Evolutionary conservation across 2,329 filamentous ascomycete species (phyloP).

Genomic region (Torrubiella hemipterigena): DNA sequence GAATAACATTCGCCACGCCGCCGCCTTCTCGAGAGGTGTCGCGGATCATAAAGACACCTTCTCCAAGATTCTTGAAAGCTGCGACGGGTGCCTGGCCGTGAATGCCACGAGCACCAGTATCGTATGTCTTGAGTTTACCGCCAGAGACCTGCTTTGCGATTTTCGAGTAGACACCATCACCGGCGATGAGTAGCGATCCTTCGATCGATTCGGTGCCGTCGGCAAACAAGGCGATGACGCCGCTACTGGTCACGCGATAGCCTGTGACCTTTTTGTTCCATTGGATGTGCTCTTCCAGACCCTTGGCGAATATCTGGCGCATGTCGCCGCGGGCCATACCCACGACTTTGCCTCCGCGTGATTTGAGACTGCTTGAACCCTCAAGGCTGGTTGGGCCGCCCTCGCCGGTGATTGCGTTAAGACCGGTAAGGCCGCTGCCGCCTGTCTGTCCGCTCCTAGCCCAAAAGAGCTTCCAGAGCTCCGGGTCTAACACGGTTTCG

Average conservation of each 20-base stretch:
- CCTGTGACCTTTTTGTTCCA: conserved; percentile 45
- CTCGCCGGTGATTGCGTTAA: conserved; percentile 41
- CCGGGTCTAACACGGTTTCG: conserved; percentile 39
- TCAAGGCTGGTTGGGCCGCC: neutral
- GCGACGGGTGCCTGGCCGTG: conserved; percentile 52
- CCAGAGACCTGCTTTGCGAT: conserved; percentile 47
- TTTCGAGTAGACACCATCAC: conserved; percentile 50
- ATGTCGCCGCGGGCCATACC: conserved; percentile 53
- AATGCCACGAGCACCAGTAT: conserved; percentile 51
- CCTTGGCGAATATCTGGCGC: conserved; percentile 44
- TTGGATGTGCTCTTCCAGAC: conserved; percentile 40
- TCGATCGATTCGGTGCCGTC: conserved; percentile 48
- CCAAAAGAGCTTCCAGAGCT: conserved; percentile 42
- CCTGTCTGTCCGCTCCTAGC: conserved; percentile 47
- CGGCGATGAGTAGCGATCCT: conserved; percentile 46
- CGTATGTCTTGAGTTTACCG: conserved; percentile 47
- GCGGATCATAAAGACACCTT: conserved; percentile 46
- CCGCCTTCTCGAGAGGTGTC: conserved; percentile 36
- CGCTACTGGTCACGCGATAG: conserved; percentile 42
- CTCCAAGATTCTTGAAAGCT: conserved; percentile 48
- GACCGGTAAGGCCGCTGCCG: conserved; percentile 34
- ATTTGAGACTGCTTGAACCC: conserved; percentile 21
- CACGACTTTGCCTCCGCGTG: conserved; percentile 45
- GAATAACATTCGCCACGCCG: conserved; percentile 43
- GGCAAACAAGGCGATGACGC: conserved; percentile 45